Conservation (phyloP, 345 rosid genomes). For the Atalantia buxifolia region DNA sequence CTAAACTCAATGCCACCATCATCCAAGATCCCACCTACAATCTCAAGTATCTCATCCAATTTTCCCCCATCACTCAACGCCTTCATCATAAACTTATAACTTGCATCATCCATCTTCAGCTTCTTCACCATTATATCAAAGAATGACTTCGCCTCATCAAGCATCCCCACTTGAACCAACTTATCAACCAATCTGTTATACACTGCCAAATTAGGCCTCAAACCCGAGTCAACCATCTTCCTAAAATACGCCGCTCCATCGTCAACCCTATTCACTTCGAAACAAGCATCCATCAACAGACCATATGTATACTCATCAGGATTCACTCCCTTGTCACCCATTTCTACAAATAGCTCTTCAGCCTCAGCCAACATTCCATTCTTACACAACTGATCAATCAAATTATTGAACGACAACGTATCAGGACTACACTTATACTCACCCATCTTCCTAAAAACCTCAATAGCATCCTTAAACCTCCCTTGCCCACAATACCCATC, state of each 20-base stretch:
- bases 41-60: slow-evolving; percentile 69
- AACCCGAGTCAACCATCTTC: slow-evolving; percentile 66
- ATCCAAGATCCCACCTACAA: slow-evolving; percentile 69
- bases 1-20: slow-evolving; percentile 54
- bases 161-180: slow-evolving; percentile 58
- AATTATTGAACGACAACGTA: slow-evolving; percentile 61
- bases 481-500: slow-evolving; percentile 70
- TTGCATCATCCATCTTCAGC: slow-evolving; percentile 74
- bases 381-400: slow-evolving; percentile 73
- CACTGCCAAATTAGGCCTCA: slow-evolving; percentile 72
- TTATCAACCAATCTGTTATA: slow-evolving; percentile 67
- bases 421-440: slow-evolving; percentile 67
- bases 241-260: slow-evolving; percentile 77
- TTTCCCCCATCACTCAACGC: slow-evolving; percentile 59
- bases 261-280: slow-evolving; percentile 51
- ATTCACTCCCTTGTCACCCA: slow-evolving; percentile 71
- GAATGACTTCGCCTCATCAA: slow-evolving; percentile 72
- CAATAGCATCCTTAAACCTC: slow-evolving; percentile 63
- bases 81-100: slow-evolving; percentile 77
- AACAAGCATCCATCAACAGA: slow-evolving; percentile 77
- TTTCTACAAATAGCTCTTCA: slow-evolving; percentile 65
- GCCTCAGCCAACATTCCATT: slow-evolving; percentile 72
- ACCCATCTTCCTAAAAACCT: slow-evolving; percentile 63
- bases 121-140: slow-evolving; percentile 80
- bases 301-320: slow-evolving; percentile 82